These are phyloP conservation scores for Pythium aquatile DNA, from an alignment of 352 stramenopile genomes.

Conservation along the genomic window DNA sequence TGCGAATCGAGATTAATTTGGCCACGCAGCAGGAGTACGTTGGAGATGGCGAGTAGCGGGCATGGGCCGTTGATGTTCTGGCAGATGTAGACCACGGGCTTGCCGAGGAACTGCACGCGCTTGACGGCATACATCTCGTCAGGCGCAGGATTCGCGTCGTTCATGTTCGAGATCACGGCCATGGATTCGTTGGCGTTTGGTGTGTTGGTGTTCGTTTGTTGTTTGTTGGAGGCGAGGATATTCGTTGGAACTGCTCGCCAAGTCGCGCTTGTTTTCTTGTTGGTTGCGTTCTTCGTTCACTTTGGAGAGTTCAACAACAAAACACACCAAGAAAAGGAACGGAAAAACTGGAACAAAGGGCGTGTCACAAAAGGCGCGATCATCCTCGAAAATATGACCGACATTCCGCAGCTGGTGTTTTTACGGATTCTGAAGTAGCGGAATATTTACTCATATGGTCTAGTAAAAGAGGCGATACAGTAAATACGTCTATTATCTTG, in stretches of 20 bases:
- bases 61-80: constrained; percentile 99
- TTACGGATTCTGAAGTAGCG: constrained; percentile 10
- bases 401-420: constrained; percentile 17
- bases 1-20: constrained; percentile 78
- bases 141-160: neutral
- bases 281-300: constrained; percentile 7
- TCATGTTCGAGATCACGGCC: constrained; percentile 1
- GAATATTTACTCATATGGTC: neutral
- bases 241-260: neutral
- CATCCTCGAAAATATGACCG: constrained; percentile 27
- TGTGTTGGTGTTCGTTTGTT: neutral
- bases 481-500: neutral
- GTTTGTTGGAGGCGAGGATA: neutral
- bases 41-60: constrained; percentile 95
- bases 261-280: neutral
- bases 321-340: constrained; percentile 10
- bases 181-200: neutral
- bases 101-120: constrained; percentile 72
- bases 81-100: constrained; percentile 87
- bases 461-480: neutral
- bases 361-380: constrained; percentile 27
- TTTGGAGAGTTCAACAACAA: constrained; percentile 15
- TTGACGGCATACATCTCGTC: constrained; percentile 80
- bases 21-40: constrained; percentile 93
- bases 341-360: constrained; percentile 10